Percentiles rank a stretch among this genome's conserved stretches.
Evolutionary conservation across 805 yeast species (phyloP).

Genomic region (Nakazawaea laoshanensis): DNA sequence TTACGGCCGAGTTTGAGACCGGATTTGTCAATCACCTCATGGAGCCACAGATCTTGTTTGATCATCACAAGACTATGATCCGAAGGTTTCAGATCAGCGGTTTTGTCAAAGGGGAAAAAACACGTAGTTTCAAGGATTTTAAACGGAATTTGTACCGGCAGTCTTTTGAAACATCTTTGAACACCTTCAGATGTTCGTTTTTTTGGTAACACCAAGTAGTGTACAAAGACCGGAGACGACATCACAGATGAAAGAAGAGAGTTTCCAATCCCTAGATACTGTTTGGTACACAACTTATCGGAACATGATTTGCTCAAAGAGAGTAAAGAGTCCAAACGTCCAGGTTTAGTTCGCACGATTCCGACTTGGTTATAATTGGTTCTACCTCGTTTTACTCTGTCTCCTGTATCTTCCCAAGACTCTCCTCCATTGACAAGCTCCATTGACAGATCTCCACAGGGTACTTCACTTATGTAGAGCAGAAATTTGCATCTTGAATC

Average conservation of each 20-base stretch:
- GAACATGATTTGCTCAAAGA: slow-evolving; percentile 82
- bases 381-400: slow-evolving; percentile 48
- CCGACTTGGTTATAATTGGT: slow-evolving; percentile 49
- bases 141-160: too few relatives aligned
- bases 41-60: slow-evolving; percentile 11
- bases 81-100: slow-evolving; percentile 16
- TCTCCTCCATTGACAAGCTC: slow-evolving; percentile 19
- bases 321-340: slow-evolving; percentile 67
- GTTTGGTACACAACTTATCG: slow-evolving; percentile 69
- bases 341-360: slow-evolving; percentile 85
- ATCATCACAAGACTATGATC: slow-evolving; percentile 21
- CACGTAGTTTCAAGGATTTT: too few relatives aligned
- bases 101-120: too few relatives aligned
- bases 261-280: slow-evolving; percentile 46
- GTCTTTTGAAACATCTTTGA: slow-evolving; percentile 34
- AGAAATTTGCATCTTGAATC: slow-evolving; percentile 36
- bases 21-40: slow-evolving; percentile 35
- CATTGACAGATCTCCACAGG: slow-evolving; percentile 90
- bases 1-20: slow-evolving; percentile 54
- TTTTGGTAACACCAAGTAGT: slow-evolving; percentile 41
- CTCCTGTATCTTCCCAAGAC: slow-evolving; percentile 1
- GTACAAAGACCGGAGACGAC: slow-evolving; percentile 27
- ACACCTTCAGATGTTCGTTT: too few relatives aligned
- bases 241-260: slow-evolving; percentile 29
- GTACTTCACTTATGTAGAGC: slow-evolving; percentile 64